Conservation (phyloP, 1,284 basidiomycete genomes). For the Ustilago cynodontis region DNA sequence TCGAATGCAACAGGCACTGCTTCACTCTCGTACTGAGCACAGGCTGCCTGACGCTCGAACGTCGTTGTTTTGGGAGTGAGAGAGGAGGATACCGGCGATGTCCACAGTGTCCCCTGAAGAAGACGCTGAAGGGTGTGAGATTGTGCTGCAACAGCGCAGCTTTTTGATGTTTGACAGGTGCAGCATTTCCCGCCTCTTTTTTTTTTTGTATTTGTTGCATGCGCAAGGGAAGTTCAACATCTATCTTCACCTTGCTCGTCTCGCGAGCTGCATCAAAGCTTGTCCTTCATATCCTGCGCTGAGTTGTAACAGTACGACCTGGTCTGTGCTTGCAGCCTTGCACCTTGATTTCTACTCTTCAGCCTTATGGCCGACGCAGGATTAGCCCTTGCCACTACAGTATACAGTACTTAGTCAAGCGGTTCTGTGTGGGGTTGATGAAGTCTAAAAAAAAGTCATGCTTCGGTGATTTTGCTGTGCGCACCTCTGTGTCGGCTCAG, state of each 20-base stretch:
- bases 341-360: neutral
- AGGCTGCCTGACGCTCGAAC: neutral
- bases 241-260: slow-evolving; percentile 12
- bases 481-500: too few species aligned
- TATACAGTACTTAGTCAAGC: too few species aligned
- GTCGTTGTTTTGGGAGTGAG: slow-evolving; percentile 3
- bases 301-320: neutral
- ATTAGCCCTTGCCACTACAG: neutral
- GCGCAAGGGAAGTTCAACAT: slow-evolving; percentile 17
- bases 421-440: slow-evolving; percentile 9
- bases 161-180: slow-evolving; percentile 18
- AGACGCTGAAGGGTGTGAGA: neutral
- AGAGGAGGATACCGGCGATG: neutral
- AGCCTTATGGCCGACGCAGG: neutral
- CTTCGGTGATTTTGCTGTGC: neutral
- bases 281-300: neutral
- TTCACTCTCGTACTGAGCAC: neutral
- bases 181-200: slow-evolving; percentile 7
- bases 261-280: neutral
- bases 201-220: neutral
- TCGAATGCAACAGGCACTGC: neutral
- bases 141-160: slow-evolving; percentile 7
- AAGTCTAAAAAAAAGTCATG: neutral
- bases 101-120: neutral
- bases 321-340: slow-evolving; percentile 12